phyloP scores from a whole-genome alignment of 2,329 filamentous ascomycete species.

The Colletotrichum melonis region DNA sequence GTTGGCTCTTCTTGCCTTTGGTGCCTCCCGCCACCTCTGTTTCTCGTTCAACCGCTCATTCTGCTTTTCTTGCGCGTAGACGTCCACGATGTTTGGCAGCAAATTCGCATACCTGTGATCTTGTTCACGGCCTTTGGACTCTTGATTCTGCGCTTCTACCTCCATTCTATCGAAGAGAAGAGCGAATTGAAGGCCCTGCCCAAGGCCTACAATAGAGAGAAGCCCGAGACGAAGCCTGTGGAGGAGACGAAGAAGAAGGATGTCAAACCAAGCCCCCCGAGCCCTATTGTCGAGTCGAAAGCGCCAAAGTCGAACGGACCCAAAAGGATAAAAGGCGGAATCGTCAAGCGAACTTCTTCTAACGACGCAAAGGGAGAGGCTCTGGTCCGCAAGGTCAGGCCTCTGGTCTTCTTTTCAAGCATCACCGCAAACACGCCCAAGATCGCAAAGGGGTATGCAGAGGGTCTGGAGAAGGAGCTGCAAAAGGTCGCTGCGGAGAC shows the following conservation, averaged over 20 bases:
- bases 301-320: constrained; percentile 54
- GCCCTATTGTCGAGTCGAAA: constrained; percentile 41
- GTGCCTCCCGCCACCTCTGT: neutral
- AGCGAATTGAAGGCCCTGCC: constrained; percentile 31
- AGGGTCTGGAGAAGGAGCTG: constrained; percentile 64
- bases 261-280: constrained; percentile 32
- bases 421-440: constrained; percentile 86
- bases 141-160: constrained; percentile 34
- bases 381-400: constrained; percentile 67
- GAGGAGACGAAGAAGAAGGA: constrained; percentile 16
- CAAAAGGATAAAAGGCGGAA: constrained; percentile 59
- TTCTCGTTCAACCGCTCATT: neutral
- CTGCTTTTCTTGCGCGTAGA: constrained; percentile 13
- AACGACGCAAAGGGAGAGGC: constrained; percentile 41
- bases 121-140: constrained; percentile 30
- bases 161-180: constrained; percentile 29
- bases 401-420: constrained; percentile 89
- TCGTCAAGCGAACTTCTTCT: constrained; percentile 38
- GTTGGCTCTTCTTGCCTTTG: neutral
- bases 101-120: constrained; percentile 35
- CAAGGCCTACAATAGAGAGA: constrained; percentile 21
- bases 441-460: constrained; percentile 73
- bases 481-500: constrained; percentile 55
- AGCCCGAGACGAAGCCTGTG: constrained; percentile 28
- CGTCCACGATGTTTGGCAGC: constrained; percentile 34